A percentile compares a stretch with the other conserved stretches of the same genome.
Conservation (phyloP, 2,329 filamentous ascomycete species). For the Xylariaceae sp. region DNA sequence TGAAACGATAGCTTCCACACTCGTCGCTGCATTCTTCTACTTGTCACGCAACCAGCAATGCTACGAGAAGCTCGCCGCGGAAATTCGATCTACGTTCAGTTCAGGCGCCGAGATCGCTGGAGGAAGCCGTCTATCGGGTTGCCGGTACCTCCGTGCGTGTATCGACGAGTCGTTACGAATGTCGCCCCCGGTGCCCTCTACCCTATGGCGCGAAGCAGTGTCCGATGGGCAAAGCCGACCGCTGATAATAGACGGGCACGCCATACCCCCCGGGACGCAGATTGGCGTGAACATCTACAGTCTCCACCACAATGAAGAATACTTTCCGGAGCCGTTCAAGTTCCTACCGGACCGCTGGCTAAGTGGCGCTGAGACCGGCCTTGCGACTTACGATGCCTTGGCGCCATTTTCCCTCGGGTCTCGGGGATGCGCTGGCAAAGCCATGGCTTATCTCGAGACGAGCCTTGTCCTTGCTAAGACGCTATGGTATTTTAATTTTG, state of each 20-base stretch:
- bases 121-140: too few species aligned
- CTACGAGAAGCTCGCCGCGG: slow-evolving; percentile 16
- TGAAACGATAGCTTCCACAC: slow-evolving; percentile 21
- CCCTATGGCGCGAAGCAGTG: too few species aligned
- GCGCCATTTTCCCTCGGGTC: too few species aligned
- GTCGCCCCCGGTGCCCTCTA: too few species aligned
- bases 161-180: neutral
- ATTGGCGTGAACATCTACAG: neutral
- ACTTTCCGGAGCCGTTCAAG: too few species aligned
- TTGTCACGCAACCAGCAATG: slow-evolving; percentile 19
- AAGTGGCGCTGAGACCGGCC: too few species aligned
- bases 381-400: too few species aligned
- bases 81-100: slow-evolving; percentile 19
- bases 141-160: neutral
- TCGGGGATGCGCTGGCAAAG: too few species aligned
- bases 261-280: neutral
- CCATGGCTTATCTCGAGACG: neutral
- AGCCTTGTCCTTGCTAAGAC: neutral
- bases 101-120: too few species aligned
- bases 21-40: slow-evolving; percentile 27
- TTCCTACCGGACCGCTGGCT: too few species aligned
- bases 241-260: neutral
- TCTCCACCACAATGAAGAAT: too few species aligned
- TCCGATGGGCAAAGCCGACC: too few species aligned
- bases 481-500: slow-evolving; percentile 1